Base-by-base conservation (phyloP, 306 rosid species). In the Vigna hirtella region DNA sequence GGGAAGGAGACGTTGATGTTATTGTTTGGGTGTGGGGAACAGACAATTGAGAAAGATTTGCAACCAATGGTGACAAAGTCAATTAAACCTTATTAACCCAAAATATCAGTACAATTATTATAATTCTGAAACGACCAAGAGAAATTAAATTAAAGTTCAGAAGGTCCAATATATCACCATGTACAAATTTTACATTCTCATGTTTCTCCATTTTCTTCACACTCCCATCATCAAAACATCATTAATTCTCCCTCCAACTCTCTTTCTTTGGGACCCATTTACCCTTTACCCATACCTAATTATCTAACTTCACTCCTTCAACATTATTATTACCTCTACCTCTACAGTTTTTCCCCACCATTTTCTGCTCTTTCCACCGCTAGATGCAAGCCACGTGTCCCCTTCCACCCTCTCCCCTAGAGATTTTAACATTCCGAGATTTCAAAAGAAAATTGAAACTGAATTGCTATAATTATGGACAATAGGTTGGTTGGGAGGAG, bases 51-150 rank as follows among this genome's bases (percentile, higher is more conserved):
- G 79, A 77, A 71, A 76, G 87, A 86, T 70, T 78, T 76, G 63
- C 74, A 71, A 40, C 79, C 83, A 85, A 81, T 77, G 11, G 26
- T 2, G 1, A 66, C 48, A 74, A 81, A 83, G 91, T 88, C 84
- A 49, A 50, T 11, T 45, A 56, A 34, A 12, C 5, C 2, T 61
- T 22, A 61, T 72, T 34, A 84, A 7, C 71, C 12, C 1, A 15
- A 48, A 10, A 49, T 2, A 74, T 9, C 18, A 55, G 2, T 55
- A 40, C 56, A n/a, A 61, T 16, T 62, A 38, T 51, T 22, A 45
- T 66, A 10, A 45, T 11, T 45, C 68, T 36, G 77, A 40, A 42
- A 9, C 34, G 59, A 22, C 51, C 52, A 45, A 52, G 11, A 61
- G 32, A 62, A 43, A 74, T 50, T 51, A 56, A 43, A 74, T 50